Conservation (phyloP, 139 green algal species). For the Auxenochlorella protothecoides region DNA sequence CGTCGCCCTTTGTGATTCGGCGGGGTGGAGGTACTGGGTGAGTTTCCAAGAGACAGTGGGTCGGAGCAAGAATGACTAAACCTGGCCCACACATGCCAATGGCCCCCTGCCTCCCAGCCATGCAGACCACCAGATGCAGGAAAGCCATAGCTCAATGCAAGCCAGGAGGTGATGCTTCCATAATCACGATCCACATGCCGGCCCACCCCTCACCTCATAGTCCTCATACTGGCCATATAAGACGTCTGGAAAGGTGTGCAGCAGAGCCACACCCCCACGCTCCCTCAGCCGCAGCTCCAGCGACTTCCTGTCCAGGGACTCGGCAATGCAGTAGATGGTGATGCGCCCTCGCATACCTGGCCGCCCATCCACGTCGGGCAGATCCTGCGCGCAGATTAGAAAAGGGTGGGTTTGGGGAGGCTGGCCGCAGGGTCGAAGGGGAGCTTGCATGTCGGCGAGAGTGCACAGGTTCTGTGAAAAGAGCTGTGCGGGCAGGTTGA, state of each 20-base stretch:
- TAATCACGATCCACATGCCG: background rate
- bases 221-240: conserved; percentile 26
- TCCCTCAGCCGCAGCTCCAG: conserved; percentile 17
- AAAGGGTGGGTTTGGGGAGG: background rate
- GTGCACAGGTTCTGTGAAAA: too few species aligned
- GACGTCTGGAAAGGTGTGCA: conserved; percentile 37
- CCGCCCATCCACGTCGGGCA: background rate
- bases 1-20: background rate
- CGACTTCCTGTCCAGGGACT: conserved; percentile 33
- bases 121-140: background rate
- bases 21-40: background rate
- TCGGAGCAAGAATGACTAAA: too few species aligned
- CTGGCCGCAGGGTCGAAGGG: background rate
- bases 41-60: too few species aligned
- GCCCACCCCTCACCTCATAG: background rate
- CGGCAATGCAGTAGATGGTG: conserved; percentile 51
- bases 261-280: background rate
- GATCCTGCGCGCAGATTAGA: conserved; percentile 1
- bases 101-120: too few species aligned
- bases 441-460: background rate
- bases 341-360: conserved; percentile 30
- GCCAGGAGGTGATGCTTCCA: background rate
- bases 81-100: too few species aligned
- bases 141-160: background rate
- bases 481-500: too few species aligned